Base-by-base conservation (phyloP, 176 grass and related monocot species). In the Triticum timopheevii region DNA sequence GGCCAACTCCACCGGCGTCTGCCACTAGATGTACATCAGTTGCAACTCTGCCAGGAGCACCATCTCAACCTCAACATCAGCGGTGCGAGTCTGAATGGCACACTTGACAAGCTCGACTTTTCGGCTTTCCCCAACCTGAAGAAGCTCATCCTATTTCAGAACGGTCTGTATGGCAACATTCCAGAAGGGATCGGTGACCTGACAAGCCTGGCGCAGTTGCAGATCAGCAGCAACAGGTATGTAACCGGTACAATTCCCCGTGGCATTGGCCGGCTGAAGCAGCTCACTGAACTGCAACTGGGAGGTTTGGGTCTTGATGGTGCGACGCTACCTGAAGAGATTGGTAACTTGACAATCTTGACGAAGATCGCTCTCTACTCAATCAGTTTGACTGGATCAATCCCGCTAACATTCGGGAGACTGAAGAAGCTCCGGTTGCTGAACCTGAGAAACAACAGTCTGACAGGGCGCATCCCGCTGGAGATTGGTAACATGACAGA, bases 401-500 rank as follows among this genome's bases (percentile, higher is more conserved):
- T 47, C 72, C 72, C 40, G 3, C 42, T 49, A 49, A 75, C 42
- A 44, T 16, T 73, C 12, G 39, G 69, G n/a, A 73, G 25, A 45
- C 39, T 73, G 39, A 73, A 45, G 39, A 73, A 73, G 11, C 70
- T 73, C 39, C 2, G n/a, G 22, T 3, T 45, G n/a, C n/a, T 73
- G 70, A 73, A 45, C 69, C 11, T 73, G n/a, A 73, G 69, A 42
- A 44, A 73, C 22, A 73, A 34, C 74, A 59, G 56, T 61, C 76
- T 78, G 28, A 36, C 31, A 16, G 76, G 76, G 7, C 6, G 20
- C 50, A 38, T 78, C 52, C 76, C 31, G 6, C 50, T 5, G 11
- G 76, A 78, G 76, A 78, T 78, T n/a, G 50, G 76, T 15, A 78
- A 78, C 76, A 61, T 78, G 52, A 78, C 50, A 59, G 20, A 61